Percentiles rank a stretch among this genome's conserved stretches.
These are phyloP conservation scores for Nannochloris sp. DNA, from an alignment of 139 green algal species.

Conservation along the genomic window DNA sequence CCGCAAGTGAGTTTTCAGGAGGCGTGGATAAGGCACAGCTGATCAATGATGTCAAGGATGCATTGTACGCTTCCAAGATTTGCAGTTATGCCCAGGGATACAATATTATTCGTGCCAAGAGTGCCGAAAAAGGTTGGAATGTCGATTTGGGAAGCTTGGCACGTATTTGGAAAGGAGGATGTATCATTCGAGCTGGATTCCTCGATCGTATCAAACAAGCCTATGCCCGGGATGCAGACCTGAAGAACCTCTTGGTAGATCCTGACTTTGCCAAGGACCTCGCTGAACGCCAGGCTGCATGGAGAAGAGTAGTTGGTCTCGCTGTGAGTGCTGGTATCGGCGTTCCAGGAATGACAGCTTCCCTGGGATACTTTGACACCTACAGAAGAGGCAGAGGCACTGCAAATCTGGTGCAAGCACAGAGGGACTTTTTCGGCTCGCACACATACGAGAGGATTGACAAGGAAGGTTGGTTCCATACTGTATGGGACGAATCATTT, in stretches of 20 bases:
- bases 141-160: constrained; percentile 85
- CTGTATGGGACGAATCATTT: constrained; percentile 74
- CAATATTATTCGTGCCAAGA: constrained; percentile 98
- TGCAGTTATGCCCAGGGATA: constrained; percentile 95
- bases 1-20: constrained; percentile 7
- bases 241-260: constrained; percentile 85
- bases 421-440: constrained; percentile 97
- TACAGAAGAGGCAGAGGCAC: constrained; percentile 80
- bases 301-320: constrained; percentile 66
- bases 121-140: constrained; percentile 76
- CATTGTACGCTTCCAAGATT: constrained; percentile 86
- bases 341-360: constrained; percentile 76
- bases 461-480: constrained; percentile 80
- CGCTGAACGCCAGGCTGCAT: constrained; percentile 59
- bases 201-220: constrained; percentile 89
- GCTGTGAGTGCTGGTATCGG: constrained; percentile 50
- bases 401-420: constrained; percentile 94
- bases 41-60: constrained; percentile 70
- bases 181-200: constrained; percentile 97
- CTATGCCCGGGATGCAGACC: constrained; percentile 69
- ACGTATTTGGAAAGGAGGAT: constrained; percentile 98
- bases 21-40: constrained; percentile 82
- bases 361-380: constrained; percentile 94
- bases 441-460: constrained; percentile 94
- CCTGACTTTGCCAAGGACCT: constrained; percentile 77